Base-by-base conservation (phyloP, 2,329 filamentous ascomycete genomes). In the Zasmidium angulare region DNA sequence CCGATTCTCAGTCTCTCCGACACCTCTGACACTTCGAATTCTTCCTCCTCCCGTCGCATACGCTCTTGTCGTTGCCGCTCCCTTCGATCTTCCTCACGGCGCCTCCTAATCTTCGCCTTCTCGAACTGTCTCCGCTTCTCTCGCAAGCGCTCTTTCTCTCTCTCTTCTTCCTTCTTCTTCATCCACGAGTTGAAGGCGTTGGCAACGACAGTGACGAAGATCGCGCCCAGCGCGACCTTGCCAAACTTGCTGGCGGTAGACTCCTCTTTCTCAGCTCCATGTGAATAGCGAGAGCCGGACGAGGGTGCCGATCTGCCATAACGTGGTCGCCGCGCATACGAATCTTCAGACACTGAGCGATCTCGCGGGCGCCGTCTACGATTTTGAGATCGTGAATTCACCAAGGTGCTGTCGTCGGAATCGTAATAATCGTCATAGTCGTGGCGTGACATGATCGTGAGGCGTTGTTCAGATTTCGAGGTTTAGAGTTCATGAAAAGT, bases 221-320 rank as follows among this genome's bases (percentile, higher is more conserved):
- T 55, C 1, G 58, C 58, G 7, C 58, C 61, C 3, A 63, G 54
- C 31, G 58, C 61, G n/a, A 61, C 50, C 53, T 61, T 63, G 26
- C 61, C 61, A 2, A 59, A 23, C n/a, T 43, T 60, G 14, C 46
- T 43, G 21, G 48, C 53, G 3, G 50, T 48, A 17, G 53, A 52
- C 11, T 14, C 49, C 14, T 24, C 29, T 26, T 51, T 58, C n/a
- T 57, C 48, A 12, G 21, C 22, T n/a, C 43, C 43, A 12, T 24
- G 46, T 2, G 55, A 58, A 23, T 53, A 43, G 19, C 22, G n/a
- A 40, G 23, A 49, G 7, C 23, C 21, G 21, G 22, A 54, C 24
- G 50, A 58, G 1, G 50, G 24, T 14, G 24, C 20, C 2, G 43
- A 43, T 49, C 56, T 56, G 21, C 11, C 17, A 29, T 36, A 50